Percentiles rank a stretch among this genome's conserved stretches.
Evolutionary conservation across 2,329 filamentous ascomycete genomes (phyloP).

Genomic region (Hypoxylon sp.): DNA sequence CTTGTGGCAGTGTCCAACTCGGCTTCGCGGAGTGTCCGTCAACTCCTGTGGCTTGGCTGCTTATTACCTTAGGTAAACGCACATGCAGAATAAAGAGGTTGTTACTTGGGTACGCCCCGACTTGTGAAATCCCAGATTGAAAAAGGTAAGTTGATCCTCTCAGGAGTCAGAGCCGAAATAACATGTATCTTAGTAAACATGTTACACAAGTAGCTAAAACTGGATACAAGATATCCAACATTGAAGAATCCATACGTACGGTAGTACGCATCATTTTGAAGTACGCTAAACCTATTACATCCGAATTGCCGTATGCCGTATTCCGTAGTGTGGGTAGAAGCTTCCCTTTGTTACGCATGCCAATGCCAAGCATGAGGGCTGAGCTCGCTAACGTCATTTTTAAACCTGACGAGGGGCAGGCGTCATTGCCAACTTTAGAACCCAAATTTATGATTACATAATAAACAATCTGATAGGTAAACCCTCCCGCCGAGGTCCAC

Average conservation of each 20-base stretch:
- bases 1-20: constrained; percentile 42
- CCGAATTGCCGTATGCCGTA: constrained; percentile 27
- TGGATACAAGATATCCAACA: constrained; percentile 6
- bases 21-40: constrained; percentile 35
- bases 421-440: constrained; percentile 20
- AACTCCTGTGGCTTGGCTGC: constrained; percentile 38
- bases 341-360: constrained; percentile 18
- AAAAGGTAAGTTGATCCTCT: not conserved
- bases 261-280: constrained; percentile 12
- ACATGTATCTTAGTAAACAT: constrained; percentile 7
- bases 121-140: constrained; percentile 5
- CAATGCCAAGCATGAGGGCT: constrained; percentile 32
- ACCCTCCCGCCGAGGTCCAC: not conserved
- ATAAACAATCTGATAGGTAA: not conserved
- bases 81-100: not conserved
- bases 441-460: not conserved
- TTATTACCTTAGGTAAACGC: constrained; percentile 7
- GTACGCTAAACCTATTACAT: constrained; percentile 16
- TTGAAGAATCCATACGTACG: constrained; percentile 9
- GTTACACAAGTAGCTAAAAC: constrained; percentile 14
- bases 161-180: not conserved
- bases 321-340: constrained; percentile 13
- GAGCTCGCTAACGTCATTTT: constrained; percentile 35
- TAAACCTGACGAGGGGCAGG: constrained; percentile 37
- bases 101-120: constrained; percentile 15